Base-by-base conservation (phyloP, 2,329 filamentous ascomycete genomes). In the Aspergillus sp. region DNA sequence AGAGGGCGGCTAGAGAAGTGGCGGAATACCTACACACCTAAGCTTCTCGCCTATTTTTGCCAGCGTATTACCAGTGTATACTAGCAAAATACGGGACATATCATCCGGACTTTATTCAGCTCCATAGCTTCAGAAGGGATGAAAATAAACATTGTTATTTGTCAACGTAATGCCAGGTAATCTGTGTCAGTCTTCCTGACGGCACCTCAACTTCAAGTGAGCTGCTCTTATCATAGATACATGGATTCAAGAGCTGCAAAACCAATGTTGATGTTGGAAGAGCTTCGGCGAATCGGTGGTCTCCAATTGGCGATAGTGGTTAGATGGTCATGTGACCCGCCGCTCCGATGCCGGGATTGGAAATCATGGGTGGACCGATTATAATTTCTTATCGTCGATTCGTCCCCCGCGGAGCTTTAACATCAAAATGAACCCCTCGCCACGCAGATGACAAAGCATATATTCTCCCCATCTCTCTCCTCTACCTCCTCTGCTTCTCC, bases 391-490 rank as follows among this genome's bases (percentile, higher is more conserved):
- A 53, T 53, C 51, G 43, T 35, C 39, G 39, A 45, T 50, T 56
- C 37, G 35, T 45, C 23, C 53, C 53, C 55, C 55, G 49, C 49
- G 55, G 55, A 57, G 54, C 54, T 56, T 52, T 31, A 37, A 37
- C 47, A 48, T 37, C 35, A 52, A 43, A 48, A 54, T 48, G 44
- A 33, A 9, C 31, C 23, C 52, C 9, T 69, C 67, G 70, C 70
- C 70, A 72, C 62, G 43, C 63, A 45, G 66, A 70, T 71, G 64
- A 71, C 69, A 72, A 72, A 72, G 62, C 68, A 55, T 56, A 55
- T 51, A 39, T 59, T 62, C 59, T 57, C 62, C 64, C 59, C 61
- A 49, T 61, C 52, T 56, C 45, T 56, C 37, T 50, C 51, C 45
- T 35, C 23, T 44, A 44, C 58, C 56, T 55, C 48, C 23, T 33